Conservation (phyloP, 805 yeast species). For the Ogataea naganishii region DNA sequence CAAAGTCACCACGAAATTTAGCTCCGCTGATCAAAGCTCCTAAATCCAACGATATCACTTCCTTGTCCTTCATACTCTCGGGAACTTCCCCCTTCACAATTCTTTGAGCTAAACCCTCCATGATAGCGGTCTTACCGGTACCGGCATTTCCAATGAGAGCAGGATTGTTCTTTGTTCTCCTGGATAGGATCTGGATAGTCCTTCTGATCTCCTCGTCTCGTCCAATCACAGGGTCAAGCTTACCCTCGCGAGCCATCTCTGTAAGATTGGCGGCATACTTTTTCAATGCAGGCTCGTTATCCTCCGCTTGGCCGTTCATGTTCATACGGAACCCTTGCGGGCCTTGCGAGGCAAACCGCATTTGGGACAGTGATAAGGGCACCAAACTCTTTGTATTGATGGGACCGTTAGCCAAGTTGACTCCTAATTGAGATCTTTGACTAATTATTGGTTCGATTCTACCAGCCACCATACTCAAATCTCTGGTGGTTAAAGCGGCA, state of each 20-base stretch:
- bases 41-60: conserved; percentile 74
- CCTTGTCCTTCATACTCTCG: conserved; percentile 82
- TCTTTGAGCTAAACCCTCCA: conserved; percentile 95
- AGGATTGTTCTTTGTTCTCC: conserved; percentile 94
- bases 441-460: no score
- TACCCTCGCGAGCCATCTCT: conserved; percentile 78
- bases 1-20: conserved; percentile 93
- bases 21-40: conserved; percentile 93
- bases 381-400: no score
- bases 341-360: conserved; percentile 2
- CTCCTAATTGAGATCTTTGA: no score
- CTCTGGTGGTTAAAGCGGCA: no score
- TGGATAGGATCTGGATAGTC: conserved; percentile 83
- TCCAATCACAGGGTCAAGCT: conserved; percentile 94
- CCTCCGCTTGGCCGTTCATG: conserved; percentile 24
- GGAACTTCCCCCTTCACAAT: conserved; percentile 91
- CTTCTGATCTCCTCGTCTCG: conserved; percentile 92
- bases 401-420: no score
- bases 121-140: conserved; percentile 94
- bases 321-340: conserved; percentile 15
- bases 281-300: conserved; percentile 69
- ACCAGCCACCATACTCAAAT: no score
- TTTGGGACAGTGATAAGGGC: no score
- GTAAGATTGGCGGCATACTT: conserved; percentile 84
- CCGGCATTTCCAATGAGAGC: conserved; percentile 95